phyloP scores from a whole-genome alignment of 2,329 filamentous ascomycete species.

The Penicillium palitans region DNA sequence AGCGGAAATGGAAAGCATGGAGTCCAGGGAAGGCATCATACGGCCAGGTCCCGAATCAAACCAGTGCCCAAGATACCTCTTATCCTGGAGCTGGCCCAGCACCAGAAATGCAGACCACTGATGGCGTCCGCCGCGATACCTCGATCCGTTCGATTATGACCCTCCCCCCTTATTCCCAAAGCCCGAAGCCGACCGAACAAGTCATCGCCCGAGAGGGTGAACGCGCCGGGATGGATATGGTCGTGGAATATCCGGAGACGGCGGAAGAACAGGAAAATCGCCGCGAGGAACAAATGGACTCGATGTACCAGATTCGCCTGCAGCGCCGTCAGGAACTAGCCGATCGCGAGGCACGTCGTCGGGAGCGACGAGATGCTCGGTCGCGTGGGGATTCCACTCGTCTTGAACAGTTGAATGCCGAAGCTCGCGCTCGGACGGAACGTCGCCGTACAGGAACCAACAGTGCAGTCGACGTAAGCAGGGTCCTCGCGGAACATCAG shows the following conservation, averaged over 20 bases:
- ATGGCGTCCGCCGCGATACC: slow-evolving; percentile 72
- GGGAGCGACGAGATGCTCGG: slow-evolving; percentile 69
- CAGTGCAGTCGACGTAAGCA: slow-evolving; percentile 34
- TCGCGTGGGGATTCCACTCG: slow-evolving; percentile 67
- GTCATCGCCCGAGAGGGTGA: slow-evolving; percentile 88
- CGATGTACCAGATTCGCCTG: slow-evolving; percentile 82
- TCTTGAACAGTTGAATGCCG: slow-evolving; percentile 63
- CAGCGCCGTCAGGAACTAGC: slow-evolving; percentile 72
- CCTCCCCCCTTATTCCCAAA: slow-evolving; percentile 76
- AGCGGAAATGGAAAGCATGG: slow-evolving; percentile 55
- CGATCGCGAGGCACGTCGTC: slow-evolving; percentile 74
- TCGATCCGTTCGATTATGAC: slow-evolving; percentile 94
- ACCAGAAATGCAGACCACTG: slow-evolving; percentile 31
- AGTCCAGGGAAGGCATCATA: slow-evolving; percentile 42
- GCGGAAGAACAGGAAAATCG: slow-evolving; percentile 74
- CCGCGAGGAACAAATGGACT: slow-evolving; percentile 88
- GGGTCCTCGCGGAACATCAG: slow-evolving; percentile 47
- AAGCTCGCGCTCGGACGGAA: slow-evolving; percentile 48
- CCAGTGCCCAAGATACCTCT: slow-evolving; percentile 26
- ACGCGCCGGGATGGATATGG: slow-evolving; percentile 83
- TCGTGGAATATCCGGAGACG: slow-evolving; percentile 81
- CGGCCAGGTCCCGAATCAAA: slow-evolving; percentile 38
- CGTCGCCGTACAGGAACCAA: slow-evolving; percentile 36
- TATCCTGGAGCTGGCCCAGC: slow-evolving; percentile 29
- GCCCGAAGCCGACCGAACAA: slow-evolving; percentile 72